These are phyloP conservation scores for Pestalotiopsis sp. DNA, from an alignment of 2,329 filamentous ascomycete genomes.

Conservation along the genomic window DNA sequence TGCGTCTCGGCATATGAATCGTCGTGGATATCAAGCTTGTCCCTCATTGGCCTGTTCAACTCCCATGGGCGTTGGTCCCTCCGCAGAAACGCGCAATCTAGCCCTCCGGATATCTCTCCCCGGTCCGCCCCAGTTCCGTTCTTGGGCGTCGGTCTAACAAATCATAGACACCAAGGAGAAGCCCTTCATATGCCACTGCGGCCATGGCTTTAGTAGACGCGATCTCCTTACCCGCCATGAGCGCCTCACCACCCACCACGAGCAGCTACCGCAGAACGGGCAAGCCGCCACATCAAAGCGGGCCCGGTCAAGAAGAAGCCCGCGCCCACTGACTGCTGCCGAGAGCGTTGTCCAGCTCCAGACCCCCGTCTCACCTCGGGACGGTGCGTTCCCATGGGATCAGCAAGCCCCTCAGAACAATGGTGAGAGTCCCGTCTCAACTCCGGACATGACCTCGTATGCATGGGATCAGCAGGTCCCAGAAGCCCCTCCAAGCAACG, in stretches of 20 bases:
- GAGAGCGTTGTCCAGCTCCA: conserved; percentile 28
- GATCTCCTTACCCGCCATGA: conserved; percentile 48
- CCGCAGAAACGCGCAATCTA: neutral
- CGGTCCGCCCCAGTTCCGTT: neutral
- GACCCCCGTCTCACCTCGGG: conserved; percentile 34
- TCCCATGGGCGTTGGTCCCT: neutral
- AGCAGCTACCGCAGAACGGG: conserved; percentile 18
- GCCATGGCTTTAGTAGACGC: conserved; percentile 45
- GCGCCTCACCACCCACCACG: conserved; percentile 37
- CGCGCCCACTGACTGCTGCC: conserved; percentile 13
- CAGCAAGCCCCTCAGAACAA: neutral
- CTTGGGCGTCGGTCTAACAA: neutral
- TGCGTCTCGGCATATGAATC: neutral
- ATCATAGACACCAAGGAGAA: conserved; percentile 49
- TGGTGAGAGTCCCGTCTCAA: neutral
- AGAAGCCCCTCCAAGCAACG: too few relatives aligned
- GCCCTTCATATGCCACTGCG: conserved; percentile 46
- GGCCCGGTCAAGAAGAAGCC: conserved; percentile 21
- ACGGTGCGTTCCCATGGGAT: conserved; percentile 16
- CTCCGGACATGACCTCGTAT: too few relatives aligned
- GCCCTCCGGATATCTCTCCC: neutral
- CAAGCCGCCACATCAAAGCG: conserved; percentile 26
- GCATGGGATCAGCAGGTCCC: too few relatives aligned
- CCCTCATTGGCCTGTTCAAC: neutral
- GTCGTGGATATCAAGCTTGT: neutral